A percentile compares a stretch with the other conserved stretches of the same genome.
phyloP scores from a whole-genome alignment of 441 rosid genomes.

The Mallotus repandus region DNA sequence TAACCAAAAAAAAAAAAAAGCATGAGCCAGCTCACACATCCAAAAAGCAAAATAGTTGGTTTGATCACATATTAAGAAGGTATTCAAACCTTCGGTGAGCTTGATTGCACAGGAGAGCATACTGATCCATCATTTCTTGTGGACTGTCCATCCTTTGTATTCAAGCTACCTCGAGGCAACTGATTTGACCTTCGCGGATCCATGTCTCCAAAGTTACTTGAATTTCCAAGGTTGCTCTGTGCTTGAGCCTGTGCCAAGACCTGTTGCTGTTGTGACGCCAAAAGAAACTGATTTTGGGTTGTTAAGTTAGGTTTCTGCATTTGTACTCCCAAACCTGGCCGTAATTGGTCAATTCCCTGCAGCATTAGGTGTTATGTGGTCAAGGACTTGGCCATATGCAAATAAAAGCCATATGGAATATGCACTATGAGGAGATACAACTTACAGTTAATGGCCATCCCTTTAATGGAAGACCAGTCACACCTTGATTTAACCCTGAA shows the following conservation, averaged over 20 bases:
- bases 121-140: slow-evolving; percentile 58
- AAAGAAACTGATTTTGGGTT: slow-evolving; percentile 49
- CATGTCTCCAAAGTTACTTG: slow-evolving; percentile 43
- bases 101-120: slow-evolving; percentile 55
- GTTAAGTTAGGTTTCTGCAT: slow-evolving; percentile 55
- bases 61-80: slow-evolving; percentile 7
- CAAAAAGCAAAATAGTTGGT: not conserved
- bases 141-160: slow-evolving; percentile 49
- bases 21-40: not conserved
- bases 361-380: slow-evolving; percentile 12
- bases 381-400: not conserved
- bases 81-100: slow-evolving; percentile 55
- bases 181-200: slow-evolving; percentile 53
- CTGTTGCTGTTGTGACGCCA: slow-evolving; percentile 62
- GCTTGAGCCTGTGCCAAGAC: slow-evolving; percentile 54
- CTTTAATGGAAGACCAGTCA: slow-evolving; percentile 57
- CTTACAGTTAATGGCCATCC: slow-evolving; percentile 77
- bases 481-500: slow-evolving; percentile 54
- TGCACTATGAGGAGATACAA: slow-evolving; percentile 14
- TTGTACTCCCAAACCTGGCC: slow-evolving; percentile 47
- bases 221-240: slow-evolving; percentile 48
- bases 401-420: slow-evolving; percentile 5
- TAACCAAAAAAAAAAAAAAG: not conserved
- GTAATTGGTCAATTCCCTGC: slow-evolving; percentile 59
- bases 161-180: slow-evolving; percentile 44